Conservation (phyloP, 2,329 filamentous ascomycete genomes). For the Helotiales sp. region DNA sequence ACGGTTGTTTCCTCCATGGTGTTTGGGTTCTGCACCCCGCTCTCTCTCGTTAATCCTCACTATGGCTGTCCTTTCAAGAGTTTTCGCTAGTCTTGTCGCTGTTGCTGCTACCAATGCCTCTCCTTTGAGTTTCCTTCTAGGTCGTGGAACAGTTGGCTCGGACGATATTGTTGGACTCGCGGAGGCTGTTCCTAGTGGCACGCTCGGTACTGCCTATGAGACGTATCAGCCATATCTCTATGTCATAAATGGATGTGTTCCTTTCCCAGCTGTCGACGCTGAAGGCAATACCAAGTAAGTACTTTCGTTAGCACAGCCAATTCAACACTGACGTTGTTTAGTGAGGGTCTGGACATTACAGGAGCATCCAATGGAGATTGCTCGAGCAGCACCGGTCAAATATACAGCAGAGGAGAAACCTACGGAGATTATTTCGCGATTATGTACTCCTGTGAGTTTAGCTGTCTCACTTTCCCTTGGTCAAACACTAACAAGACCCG, state of each 20-base stretch:
- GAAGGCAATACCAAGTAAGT: constrained; percentile 56
- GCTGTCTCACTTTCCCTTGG: constrained; percentile 35
- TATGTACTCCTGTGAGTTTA: constrained; percentile 54
- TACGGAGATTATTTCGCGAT: constrained; percentile 46
- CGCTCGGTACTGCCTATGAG: constrained; percentile 48
- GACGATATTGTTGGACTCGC: constrained; percentile 52
- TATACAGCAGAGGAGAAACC: constrained; percentile 46
- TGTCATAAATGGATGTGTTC: constrained; percentile 60
- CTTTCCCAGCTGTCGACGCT: constrained; percentile 61
- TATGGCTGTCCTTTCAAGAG: constrained; percentile 2
- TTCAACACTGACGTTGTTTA: constrained; percentile 4
- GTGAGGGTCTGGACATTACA: constrained; percentile 33
- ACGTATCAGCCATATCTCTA: constrained; percentile 57
- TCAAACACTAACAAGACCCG: constrained; percentile 31
- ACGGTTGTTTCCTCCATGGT: background rate
- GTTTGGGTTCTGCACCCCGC: background rate
- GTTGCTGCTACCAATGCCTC: background rate
- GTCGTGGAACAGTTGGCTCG: background rate
- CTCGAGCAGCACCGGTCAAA: constrained; percentile 46
- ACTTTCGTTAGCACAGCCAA: background rate
- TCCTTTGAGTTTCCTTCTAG: background rate
- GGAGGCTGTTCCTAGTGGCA: constrained; percentile 50
- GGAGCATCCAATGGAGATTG: constrained; percentile 43
- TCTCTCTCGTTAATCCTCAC: background rate
- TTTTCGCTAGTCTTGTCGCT: background rate